Percentiles rank a stretch among this genome's conserved stretches.
Evolutionary conservation across 2,329 filamentous ascomycete genomes (phyloP).

Genomic region (Trichoderma atroviride): DNA sequence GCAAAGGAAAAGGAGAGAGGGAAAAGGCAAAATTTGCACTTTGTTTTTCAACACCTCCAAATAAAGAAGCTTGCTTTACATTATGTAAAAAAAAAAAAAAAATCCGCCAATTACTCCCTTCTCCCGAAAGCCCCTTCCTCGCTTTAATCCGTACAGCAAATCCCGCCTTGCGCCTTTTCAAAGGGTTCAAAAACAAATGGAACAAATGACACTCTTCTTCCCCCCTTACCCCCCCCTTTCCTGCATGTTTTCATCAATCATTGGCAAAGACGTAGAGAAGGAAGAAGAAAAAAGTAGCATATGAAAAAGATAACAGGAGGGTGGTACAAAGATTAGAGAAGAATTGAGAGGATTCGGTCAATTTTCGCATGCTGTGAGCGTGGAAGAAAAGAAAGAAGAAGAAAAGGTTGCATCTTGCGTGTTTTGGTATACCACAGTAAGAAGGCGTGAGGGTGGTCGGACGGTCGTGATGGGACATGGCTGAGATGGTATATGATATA

Average conservation of each 20-base stretch:
- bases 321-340: not conserved
- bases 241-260: not conserved
- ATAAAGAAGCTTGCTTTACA: not conserved
- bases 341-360: not conserved
- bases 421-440: not conserved
- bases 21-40: not conserved
- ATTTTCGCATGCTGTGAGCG: not conserved
- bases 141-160: not conserved
- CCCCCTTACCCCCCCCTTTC: too few species aligned
- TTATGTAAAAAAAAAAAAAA: not conserved
- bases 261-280: not conserved
- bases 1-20: not conserved
- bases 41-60: constrained; percentile 6
- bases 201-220: not conserved
- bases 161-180: constrained; percentile 10
- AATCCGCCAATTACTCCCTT: constrained; percentile 15
- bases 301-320: not conserved
- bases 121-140: not conserved
- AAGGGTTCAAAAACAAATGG: not conserved
- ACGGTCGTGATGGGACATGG: not conserved
- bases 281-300: not conserved
- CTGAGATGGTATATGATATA: not conserved
- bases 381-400: not conserved
- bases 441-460: not conserved
- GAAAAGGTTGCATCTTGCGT: not conserved